Conservation (phyloP, 2,329 filamentous ascomycete genomes). For the Talaromyces sp. region DNA sequence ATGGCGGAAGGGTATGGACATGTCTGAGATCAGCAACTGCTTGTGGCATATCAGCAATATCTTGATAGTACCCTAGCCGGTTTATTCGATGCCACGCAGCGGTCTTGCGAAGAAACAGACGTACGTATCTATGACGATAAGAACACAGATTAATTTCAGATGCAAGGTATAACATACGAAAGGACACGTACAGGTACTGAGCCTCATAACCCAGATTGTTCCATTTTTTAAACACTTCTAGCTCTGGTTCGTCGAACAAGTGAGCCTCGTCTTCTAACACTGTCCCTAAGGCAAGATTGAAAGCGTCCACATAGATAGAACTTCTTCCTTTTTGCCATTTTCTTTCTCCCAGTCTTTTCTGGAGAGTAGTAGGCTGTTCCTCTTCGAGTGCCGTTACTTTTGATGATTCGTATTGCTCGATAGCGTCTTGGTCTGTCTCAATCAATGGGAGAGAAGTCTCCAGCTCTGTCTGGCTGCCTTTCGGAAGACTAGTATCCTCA, state of each 20-base stretch:
- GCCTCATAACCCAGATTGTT: constrained; percentile 69
- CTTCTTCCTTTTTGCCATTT: constrained; percentile 71
- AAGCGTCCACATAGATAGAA: constrained; percentile 95
- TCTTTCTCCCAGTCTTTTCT: constrained; percentile 50
- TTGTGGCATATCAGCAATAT: constrained; percentile 67
- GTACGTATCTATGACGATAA: constrained; percentile 63
- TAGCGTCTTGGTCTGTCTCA: constrained; percentile 62
- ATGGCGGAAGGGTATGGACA: constrained; percentile 49
- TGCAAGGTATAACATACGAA: not conserved
- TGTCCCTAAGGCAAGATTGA: constrained; percentile 85
- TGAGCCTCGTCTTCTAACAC: constrained; percentile 85
- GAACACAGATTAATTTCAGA: constrained; percentile 10
- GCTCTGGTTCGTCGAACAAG: constrained; percentile 77
- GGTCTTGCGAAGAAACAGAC: constrained; percentile 87
- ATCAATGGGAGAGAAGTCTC: constrained; percentile 67
- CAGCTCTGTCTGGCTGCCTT: constrained; percentile 56
- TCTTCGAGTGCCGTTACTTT: constrained; percentile 48
- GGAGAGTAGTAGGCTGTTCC: constrained; percentile 34
- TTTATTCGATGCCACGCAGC: constrained; percentile 83
- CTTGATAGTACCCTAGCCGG: constrained; percentile 71
- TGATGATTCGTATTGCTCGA: constrained; percentile 72
- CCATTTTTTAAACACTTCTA: constrained; percentile 72
- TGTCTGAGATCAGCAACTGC: constrained; percentile 63
- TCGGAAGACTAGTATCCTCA: constrained; percentile 22
- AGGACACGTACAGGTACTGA: constrained; percentile 70